Percentiles rank a stretch among this genome's conserved stretches.
phyloP scores from a whole-genome alignment of 768 basidiomycete species.

The Austroboletus eburneus region DNA sequence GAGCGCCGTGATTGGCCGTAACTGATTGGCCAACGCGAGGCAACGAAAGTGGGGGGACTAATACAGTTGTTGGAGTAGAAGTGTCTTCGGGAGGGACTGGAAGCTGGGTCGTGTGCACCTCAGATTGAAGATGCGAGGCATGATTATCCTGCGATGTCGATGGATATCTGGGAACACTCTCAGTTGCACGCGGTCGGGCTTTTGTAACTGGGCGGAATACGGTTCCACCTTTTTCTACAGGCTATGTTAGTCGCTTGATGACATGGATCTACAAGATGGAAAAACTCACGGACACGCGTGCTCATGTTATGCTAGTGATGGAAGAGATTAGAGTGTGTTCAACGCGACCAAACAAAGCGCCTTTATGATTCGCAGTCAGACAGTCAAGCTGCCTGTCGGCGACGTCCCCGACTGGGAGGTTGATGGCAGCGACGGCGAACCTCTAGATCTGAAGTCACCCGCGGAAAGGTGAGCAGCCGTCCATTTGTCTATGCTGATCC shows the following conservation, averaged over 20 bases:
- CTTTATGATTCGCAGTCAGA: constrained; percentile 28
- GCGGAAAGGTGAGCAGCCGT: constrained; percentile 50
- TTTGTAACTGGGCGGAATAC: constrained; percentile 67
- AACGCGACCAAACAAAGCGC: constrained; percentile 28
- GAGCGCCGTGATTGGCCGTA: constrained; percentile 9
- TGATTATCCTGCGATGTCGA: constrained; percentile 14
- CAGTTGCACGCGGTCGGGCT: constrained; percentile 42
- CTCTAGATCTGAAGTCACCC: constrained; percentile 39
- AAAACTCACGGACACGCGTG: constrained; percentile 57
- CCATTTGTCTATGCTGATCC: background rate
- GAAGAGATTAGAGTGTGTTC: constrained; percentile 4
- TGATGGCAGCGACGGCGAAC: constrained; percentile 40
- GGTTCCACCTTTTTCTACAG: constrained; percentile 64
- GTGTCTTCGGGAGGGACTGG: background rate
- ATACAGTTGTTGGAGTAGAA: constrained; percentile 3
- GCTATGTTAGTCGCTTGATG: background rate
- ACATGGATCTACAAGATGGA: constrained; percentile 1
- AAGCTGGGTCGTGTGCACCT: constrained; percentile 1
- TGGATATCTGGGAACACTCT: constrained; percentile 17
- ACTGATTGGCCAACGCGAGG: constrained; percentile 5
- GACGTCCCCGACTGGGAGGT: constrained; percentile 58
- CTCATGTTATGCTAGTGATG: constrained; percentile 32
- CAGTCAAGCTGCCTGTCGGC: constrained; percentile 50
- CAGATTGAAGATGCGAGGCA: constrained; percentile 7
- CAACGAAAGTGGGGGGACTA: constrained; percentile 9